Evolutionary conservation across 176 grass and related monocot species (phyloP).

Genomic region (Bromus sterilis): DNA sequence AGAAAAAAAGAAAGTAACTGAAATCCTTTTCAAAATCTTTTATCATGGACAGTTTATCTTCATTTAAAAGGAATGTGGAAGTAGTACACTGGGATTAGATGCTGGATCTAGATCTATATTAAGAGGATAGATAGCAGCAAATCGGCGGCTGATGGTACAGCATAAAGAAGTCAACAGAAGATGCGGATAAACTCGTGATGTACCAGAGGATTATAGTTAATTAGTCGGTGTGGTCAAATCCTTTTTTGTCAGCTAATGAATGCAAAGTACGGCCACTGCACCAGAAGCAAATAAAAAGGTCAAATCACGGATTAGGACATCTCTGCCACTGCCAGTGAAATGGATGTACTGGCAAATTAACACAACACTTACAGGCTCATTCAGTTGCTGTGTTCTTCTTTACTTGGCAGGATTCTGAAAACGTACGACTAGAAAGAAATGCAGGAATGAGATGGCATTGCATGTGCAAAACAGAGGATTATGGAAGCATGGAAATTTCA

Average conservation of each 20-base stretch:
- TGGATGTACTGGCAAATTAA: too few relatives aligned
- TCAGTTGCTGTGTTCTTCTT: too few relatives aligned
- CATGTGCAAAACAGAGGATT: too few relatives aligned
- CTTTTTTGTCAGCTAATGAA: neutral
- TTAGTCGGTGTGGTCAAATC: neutral
- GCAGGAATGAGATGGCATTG: too few relatives aligned
- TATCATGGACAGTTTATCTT: neutral
- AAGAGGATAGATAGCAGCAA: neutral
- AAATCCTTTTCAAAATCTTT: neutral
- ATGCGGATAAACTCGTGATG: neutral
- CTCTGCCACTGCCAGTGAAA: too few relatives aligned
- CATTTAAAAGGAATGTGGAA: neutral
- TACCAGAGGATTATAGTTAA: neutral
- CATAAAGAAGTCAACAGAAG: neutral
- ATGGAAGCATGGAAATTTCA: too few relatives aligned
- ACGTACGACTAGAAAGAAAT: too few relatives aligned
- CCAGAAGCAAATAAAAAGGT: neutral
- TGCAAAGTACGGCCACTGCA: neutral
- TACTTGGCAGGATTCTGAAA: too few relatives aligned
- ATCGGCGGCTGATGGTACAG: neutral
- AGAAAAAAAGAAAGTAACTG: neutral
- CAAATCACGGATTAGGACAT: neutral
- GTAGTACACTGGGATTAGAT: neutral
- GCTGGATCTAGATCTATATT: neutral
- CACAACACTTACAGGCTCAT: too few relatives aligned